Evolutionary conservation across 345 rosid genomes (phyloP).

Genomic region (Alliaria petiolata): DNA sequence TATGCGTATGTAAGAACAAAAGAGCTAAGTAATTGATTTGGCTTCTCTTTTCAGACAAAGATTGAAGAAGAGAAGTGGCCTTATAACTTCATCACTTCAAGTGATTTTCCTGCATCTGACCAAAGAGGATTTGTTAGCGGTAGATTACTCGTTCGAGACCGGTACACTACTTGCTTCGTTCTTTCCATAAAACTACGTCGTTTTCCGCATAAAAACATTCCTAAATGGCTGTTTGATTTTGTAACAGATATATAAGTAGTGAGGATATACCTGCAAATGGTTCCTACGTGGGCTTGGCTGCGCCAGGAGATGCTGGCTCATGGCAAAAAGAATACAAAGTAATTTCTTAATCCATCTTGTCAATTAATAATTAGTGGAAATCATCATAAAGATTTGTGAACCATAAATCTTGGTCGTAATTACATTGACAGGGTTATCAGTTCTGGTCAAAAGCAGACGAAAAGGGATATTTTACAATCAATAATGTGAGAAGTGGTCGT

Average conservation of each 20-base stretch:
- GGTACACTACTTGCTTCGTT: constrained; percentile 34
- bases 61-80: constrained; percentile 78
- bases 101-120: constrained; percentile 56
- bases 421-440: constrained; percentile 65
- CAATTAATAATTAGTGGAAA: not conserved
- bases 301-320: constrained; percentile 81
- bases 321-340: constrained; percentile 96
- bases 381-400: not conserved
- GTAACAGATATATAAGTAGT: constrained; percentile 40
- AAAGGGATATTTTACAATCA: constrained; percentile 57
- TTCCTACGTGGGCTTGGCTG: constrained; percentile 78
- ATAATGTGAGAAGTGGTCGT: constrained; percentile 42
- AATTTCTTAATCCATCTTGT: constrained; percentile 4
- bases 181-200: not conserved
- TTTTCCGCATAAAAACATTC: not conserved
- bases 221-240: constrained; percentile 15
- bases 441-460: constrained; percentile 71
- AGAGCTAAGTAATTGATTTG: not conserved
- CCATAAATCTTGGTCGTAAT: not conserved
- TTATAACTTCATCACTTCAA: constrained; percentile 65
- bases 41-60: constrained; percentile 41
- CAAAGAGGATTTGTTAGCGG: constrained; percentile 65
- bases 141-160: constrained; percentile 60
- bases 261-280: constrained; percentile 41
- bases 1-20: not conserved